Base-by-base conservation (phyloP, 2,329 filamentous ascomycete genomes). In the Trichoderma harzianum region DNA sequence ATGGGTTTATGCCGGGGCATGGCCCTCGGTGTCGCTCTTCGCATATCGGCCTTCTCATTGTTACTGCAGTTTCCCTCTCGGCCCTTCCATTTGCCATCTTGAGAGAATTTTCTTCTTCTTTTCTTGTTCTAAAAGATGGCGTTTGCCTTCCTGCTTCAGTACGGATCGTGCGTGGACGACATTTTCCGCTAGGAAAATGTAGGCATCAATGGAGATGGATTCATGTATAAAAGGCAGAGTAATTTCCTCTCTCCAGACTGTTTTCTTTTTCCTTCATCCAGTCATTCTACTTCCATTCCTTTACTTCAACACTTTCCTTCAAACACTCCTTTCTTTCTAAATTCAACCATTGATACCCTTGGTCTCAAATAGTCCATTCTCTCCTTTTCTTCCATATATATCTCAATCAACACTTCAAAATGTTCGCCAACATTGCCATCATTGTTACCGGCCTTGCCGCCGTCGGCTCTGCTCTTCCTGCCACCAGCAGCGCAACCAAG, bases 381-480 rank as follows among this genome's bases (percentile, higher is more conserved):
- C 47, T 71, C 30, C 39, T 16, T 60, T 63, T 58, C 21, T 36
- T 63, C 43, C 12, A 68, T 21, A 68, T 21, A 60, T 58, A 65
- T 16, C 8, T 51, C 36, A 26, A 30, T 26, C 21, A 28, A 60
- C 47, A 7, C 24, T 26, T 43, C 69, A 73, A 69, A 8, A 73
- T 73, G 72, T 36, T 72, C 43, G 65, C 39, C 18, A 70, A 72
- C 66, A 39, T 73, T 51, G 51, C 62, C 18, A 11, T 71, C 34
- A 12, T 65, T 55, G 32, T 72, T 43, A 18, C 71, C n/a, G 32
- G 62, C 39, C 64, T 73, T 63, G 60, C 70, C 8, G 70, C 70
- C 16, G 28, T 72, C 21, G 70, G 64, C 28, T 30, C 70, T 55
- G 72, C 70, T 3, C 57, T 60, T 5, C 57, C 55, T 43, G 64